Conservation (phyloP, 768 basidiomycete genomes). For the Chlorophyllum brunneum region DNA sequence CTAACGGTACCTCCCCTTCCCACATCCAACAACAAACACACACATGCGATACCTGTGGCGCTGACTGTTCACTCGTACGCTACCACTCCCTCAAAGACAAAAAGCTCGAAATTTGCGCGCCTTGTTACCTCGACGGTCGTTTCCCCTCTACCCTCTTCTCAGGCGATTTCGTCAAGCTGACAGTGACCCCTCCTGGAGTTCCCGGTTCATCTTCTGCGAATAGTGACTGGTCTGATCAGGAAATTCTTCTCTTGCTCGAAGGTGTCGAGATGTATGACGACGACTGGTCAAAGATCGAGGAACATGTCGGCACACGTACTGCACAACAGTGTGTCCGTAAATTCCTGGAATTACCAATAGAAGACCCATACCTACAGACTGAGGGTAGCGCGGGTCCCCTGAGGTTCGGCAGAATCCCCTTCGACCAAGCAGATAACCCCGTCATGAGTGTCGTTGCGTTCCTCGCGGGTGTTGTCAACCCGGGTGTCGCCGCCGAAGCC, state of each 20-base stretch:
- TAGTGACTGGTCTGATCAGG: conserved; percentile 89
- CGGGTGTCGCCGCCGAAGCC: conserved; percentile 88
- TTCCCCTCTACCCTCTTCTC: conserved; percentile 96
- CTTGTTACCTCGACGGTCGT: conserved; percentile 94
- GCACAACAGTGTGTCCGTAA: conserved; percentile 95
- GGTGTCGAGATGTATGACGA: conserved; percentile 98
- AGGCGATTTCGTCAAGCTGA: conserved; percentile 92
- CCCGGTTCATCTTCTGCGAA: conserved; percentile 36
- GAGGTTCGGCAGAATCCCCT: conserved; percentile 77
- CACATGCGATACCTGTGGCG: conserved; percentile 91
- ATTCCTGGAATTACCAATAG: conserved; percentile 95
- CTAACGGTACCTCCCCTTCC: conserved; percentile 47
- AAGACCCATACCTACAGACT: conserved; percentile 84
- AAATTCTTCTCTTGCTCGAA: conserved; percentile 85
- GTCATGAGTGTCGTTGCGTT: conserved; percentile 99
- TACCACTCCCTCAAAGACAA: conserved; percentile 94
- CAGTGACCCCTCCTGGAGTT: conserved; percentile 36
- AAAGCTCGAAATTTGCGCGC: conserved; percentile 83
- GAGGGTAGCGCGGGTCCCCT: conserved; percentile 76
- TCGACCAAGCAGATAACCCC: conserved; percentile 94
- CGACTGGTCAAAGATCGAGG: conserved; percentile 90
- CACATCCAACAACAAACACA: conserved; percentile 45
- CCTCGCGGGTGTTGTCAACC: conserved; percentile 87
- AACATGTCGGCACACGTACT: conserved; percentile 88
- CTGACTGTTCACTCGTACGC: conserved; percentile 83